Conservation (phyloP, 2,329 filamentous ascomycete species). For the Cryphonectria naterciae region DNA sequence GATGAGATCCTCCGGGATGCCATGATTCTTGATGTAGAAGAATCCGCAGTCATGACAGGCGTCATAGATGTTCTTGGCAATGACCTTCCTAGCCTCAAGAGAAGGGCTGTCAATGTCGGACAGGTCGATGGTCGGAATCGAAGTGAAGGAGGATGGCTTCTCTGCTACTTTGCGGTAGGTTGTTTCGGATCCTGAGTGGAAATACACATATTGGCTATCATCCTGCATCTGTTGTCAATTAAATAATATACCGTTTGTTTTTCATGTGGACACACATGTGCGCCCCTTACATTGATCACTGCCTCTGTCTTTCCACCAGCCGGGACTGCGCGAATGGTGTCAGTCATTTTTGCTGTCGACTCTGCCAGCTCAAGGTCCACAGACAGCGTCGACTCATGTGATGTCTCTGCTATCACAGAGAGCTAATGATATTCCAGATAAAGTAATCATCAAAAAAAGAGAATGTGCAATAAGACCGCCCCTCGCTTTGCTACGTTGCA, state of each 20-base stretch:
- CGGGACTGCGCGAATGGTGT: not conserved
- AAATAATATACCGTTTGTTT: not conserved
- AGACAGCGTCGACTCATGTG: not conserved
- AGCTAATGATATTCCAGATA: not conserved
- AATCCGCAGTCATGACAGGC: conserved; percentile 37
- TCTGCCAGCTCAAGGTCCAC: not conserved
- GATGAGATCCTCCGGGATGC: conserved; percentile 34
- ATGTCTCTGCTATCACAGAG: not conserved
- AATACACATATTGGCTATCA: conserved; percentile 37
- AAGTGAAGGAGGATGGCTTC: conserved; percentile 36
- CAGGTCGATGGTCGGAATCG: conserved; percentile 41
- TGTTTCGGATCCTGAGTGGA: conserved; percentile 38
- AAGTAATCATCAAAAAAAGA: not conserved
- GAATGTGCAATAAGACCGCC: not conserved
- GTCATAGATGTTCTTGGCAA: conserved; percentile 34
- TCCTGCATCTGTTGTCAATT: conserved; percentile 14
- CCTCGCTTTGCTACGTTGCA: not conserved
- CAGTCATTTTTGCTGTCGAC: conserved; percentile 10
- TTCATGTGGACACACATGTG: not conserved
- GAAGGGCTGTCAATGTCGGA: conserved; percentile 33
- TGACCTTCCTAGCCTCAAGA: conserved; percentile 31
- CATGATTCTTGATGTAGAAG: conserved; percentile 41
- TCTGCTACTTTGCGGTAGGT: conserved; percentile 38
- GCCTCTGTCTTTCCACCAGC: not conserved
- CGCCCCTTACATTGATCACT: conserved; percentile 1